Evolutionary conservation across 192 early-diverging fungal genomes (phyloP).

Genomic region (Phycomyces blakesleeanus): DNA sequence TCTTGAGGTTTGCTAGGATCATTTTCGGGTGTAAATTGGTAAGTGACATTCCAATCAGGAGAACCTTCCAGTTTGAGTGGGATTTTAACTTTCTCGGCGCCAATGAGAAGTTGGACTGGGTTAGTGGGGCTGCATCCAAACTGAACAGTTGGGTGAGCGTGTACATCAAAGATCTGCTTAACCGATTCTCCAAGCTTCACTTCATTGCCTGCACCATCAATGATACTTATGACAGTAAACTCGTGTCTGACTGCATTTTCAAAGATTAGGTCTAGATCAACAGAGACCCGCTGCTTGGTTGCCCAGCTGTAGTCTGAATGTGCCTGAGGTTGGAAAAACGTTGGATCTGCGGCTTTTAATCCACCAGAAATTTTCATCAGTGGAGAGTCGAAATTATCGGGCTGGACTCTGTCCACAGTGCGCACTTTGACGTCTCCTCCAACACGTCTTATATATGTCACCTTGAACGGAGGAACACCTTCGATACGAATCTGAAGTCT

Average conservation of each 20-base stretch:
- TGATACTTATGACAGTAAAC: slow-evolving; percentile 22
- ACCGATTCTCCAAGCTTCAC: slow-evolving; percentile 10
- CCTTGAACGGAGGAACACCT: slow-evolving; percentile 43
- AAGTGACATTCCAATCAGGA: slow-evolving; percentile 20
- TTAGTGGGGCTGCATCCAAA: slow-evolving; percentile 25
- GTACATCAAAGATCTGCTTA: slow-evolving; percentile 17
- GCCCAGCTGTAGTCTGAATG: slow-evolving; percentile 35
- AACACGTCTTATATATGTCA: slow-evolving; percentile 26
- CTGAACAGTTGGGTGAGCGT: slow-evolving; percentile 28
- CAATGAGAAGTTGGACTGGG: slow-evolving; percentile 27
- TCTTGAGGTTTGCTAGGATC: neutral
- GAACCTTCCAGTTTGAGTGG: slow-evolving; percentile 26
- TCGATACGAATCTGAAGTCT: slow-evolving; percentile 23
- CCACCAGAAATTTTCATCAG: slow-evolving; percentile 2
- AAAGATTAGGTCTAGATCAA: slow-evolving; percentile 33
- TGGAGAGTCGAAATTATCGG: slow-evolving; percentile 25
- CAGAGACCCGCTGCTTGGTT: slow-evolving; percentile 16
- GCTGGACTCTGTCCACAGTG: slow-evolving; percentile 35
- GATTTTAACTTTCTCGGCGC: slow-evolving; percentile 4
- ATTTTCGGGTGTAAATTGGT: slow-evolving; percentile 13
- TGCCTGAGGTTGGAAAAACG: neutral
- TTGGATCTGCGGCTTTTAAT: slow-evolving; percentile 5
- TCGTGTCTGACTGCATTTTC: slow-evolving; percentile 18
- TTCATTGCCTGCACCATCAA: slow-evolving; percentile 35
- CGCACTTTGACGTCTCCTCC: neutral